phyloP scores from a whole-genome alignment of 2,329 filamentous ascomycete genomes.

The Nothopassalora personata region DNA sequence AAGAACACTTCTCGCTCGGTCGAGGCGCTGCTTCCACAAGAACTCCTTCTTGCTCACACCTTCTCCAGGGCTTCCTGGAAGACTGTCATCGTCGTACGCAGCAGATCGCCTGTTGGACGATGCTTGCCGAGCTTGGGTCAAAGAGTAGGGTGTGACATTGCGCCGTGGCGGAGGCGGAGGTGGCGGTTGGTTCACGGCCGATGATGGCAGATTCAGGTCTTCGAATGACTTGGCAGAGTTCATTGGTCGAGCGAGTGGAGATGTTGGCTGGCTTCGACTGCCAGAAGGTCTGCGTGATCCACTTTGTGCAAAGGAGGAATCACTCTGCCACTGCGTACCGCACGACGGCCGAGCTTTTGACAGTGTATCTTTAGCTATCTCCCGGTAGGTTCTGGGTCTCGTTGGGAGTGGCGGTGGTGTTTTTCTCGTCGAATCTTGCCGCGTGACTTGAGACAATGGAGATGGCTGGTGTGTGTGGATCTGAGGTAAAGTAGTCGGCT shows the following conservation, averaged over 20 bases:
- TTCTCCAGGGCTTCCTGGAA: conserved; percentile 30
- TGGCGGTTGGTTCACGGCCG: conserved; percentile 12
- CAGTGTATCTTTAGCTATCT: conserved; percentile 16
- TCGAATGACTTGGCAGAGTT: conserved; percentile 17
- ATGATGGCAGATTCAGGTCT: conserved; percentile 14
- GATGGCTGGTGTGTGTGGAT: conserved; percentile 25
- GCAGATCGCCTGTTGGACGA: conserved; percentile 33
- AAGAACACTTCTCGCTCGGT: conserved; percentile 58
- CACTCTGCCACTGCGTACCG: conserved; percentile 15
- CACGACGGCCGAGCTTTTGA: conserved; percentile 18
- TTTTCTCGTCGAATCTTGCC: conserved; percentile 28
- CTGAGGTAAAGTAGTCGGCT: conserved; percentile 18
- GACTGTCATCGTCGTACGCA: conserved; percentile 24
- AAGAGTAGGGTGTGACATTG: conserved; percentile 34
- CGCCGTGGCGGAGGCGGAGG: conserved; percentile 27
- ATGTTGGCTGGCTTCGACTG: conserved; percentile 12
- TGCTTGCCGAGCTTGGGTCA: conserved; percentile 17
- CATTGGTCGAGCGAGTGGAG: conserved; percentile 15
- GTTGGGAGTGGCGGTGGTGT: conserved; percentile 27
- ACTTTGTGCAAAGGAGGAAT: conserved; percentile 4
- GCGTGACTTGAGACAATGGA: conserved; percentile 32
- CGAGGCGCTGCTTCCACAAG: conserved; percentile 65
- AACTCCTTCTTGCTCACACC: conserved; percentile 63
- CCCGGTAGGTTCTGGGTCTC: conserved; percentile 26
- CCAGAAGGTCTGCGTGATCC: conserved; percentile 7